phyloP scores from a whole-genome alignment of 2,329 filamentous ascomycete genomes.

The Stenocarpella maydis region DNA sequence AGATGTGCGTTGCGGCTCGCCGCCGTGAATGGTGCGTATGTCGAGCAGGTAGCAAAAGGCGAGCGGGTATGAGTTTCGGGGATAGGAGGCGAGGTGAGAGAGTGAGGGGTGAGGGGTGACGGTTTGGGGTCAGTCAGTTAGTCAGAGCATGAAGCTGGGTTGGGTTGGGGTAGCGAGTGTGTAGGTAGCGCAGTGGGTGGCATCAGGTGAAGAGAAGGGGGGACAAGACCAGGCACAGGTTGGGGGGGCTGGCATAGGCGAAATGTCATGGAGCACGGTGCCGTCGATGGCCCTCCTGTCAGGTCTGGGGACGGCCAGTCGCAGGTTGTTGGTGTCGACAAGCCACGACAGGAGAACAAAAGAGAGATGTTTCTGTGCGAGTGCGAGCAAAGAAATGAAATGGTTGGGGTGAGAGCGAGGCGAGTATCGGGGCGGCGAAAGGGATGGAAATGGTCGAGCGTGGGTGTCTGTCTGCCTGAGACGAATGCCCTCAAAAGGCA shows the following conservation, averaged over 20 bases:
- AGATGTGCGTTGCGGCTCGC: neutral
- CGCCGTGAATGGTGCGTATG: neutral
- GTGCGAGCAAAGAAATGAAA: neutral
- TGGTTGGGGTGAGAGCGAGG: neutral
- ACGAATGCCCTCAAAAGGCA: slow-evolving; percentile 6
- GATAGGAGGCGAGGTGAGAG: too few relatives aligned
- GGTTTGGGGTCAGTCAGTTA: neutral
- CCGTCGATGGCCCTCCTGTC: slow-evolving; percentile 15
- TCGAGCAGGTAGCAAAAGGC: neutral
- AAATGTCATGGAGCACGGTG: neutral
- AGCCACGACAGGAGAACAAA: neutral
- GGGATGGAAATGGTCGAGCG: neutral
- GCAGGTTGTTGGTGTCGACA: neutral
- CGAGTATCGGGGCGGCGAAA: neutral
- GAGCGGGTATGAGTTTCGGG: neutral
- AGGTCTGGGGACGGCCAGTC: neutral
- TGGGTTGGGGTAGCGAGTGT: neutral
- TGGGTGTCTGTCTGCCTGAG: slow-evolving; percentile 15
- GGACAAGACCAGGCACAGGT: neutral
- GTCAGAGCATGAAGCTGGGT: neutral
- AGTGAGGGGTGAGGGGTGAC: neutral
- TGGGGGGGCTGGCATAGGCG: slow-evolving; percentile 13
- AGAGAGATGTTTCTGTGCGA: neutral
- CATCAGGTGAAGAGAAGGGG: neutral
- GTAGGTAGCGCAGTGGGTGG: neutral